phyloP scores from a whole-genome alignment of 345 rosid species.

The Eucalyptus decipiens region DNA sequence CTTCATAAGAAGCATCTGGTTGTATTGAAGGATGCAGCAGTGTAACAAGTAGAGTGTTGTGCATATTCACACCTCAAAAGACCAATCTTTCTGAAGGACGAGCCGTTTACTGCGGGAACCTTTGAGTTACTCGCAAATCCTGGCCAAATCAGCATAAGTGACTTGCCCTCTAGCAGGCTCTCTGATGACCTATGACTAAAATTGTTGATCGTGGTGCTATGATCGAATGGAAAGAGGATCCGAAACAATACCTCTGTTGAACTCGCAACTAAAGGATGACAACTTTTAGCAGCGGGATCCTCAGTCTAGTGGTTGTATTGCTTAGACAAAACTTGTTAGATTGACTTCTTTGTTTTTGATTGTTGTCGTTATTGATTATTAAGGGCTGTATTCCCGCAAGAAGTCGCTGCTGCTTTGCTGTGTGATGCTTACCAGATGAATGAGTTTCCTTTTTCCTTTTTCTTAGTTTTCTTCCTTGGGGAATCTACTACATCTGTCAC shows the following conservation, averaged over 20 bases:
- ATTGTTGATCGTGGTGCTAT: neutral
- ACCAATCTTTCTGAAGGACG: neutral
- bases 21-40: no score
- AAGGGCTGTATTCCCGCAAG: neutral
- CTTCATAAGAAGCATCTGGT: no score
- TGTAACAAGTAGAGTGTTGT: no score
- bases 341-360: neutral
- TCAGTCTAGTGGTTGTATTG: neutral
- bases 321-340: neutral
- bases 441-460: neutral
- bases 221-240: neutral
- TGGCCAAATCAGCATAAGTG: neutral
- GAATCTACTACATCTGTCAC: neutral
- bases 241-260: neutral
- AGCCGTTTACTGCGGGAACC: conserved; percentile 20
- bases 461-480: neutral
- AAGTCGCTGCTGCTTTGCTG: neutral
- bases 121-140: conserved; percentile 7
- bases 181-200: neutral
- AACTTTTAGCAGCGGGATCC: neutral
- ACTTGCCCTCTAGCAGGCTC: neutral
- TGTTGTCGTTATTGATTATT: neutral
- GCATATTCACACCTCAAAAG: no score
- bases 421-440: neutral
- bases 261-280: neutral